phyloP scores from a whole-genome alignment of 2,329 filamentous ascomycete genomes.

The Aspergillus cejpii region DNA sequence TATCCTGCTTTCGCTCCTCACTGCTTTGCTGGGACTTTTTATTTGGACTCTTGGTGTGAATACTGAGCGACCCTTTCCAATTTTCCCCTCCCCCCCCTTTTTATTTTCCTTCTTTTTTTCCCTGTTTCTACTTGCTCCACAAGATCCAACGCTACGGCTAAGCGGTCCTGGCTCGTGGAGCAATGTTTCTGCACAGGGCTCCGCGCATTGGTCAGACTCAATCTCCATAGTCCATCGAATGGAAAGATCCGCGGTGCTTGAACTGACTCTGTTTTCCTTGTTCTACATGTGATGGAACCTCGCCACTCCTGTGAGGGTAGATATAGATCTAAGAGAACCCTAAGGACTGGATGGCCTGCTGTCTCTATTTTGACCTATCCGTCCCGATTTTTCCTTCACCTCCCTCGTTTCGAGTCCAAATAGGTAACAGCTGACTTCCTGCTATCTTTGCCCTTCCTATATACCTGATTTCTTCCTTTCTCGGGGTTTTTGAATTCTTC shows the following conservation, averaged over 20 bases:
- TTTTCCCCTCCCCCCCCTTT: too few relatives aligned
- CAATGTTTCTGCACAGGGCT: slow-evolving; percentile 2
- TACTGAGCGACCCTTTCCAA: too few relatives aligned
- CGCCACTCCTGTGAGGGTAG: slow-evolving; percentile 1
- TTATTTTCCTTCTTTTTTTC: neutral
- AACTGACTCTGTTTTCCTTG: neutral
- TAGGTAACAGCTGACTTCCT: neutral
- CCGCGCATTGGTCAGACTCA: neutral
- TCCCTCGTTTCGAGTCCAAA: neutral
- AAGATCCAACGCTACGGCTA: neutral
- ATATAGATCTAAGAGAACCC: slow-evolving; percentile 6
- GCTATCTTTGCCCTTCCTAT: neutral
- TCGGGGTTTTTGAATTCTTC: too few relatives aligned
- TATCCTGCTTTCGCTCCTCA: neutral
- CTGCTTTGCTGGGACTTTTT: neutral
- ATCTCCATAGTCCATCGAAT: neutral
- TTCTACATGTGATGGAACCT: slow-evolving; percentile 11
- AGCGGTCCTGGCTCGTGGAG: slow-evolving; percentile 6
- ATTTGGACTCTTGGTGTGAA: neutral
- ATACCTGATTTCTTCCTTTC: neutral
- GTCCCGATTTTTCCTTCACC: neutral
- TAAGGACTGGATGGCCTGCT: neutral
- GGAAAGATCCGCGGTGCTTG: slow-evolving; percentile 9
- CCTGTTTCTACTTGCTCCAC: too few relatives aligned
- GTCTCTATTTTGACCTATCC: neutral